phyloP scores from a whole-genome alignment of 2,329 filamentous ascomycete genomes.

The Epichloe uncinata region DNA sequence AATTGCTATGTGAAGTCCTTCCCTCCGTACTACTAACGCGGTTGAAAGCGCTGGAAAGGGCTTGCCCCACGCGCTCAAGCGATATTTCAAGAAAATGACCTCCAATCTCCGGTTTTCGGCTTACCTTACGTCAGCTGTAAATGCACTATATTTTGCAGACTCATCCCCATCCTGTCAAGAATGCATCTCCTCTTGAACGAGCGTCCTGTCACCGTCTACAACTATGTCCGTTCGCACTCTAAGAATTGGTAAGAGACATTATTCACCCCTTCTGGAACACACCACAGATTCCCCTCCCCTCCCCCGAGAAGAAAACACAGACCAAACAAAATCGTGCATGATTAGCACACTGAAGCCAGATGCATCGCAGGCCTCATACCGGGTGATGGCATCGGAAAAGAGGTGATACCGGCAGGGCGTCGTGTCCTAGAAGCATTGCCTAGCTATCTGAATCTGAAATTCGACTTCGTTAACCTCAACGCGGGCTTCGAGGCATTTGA shows the following conservation, averaged over 20 bases:
- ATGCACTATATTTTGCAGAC: background rate
- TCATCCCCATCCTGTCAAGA: background rate
- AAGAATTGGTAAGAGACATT: slow-evolving; percentile 22
- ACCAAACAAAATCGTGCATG: background rate
- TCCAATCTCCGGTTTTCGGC: slow-evolving; percentile 15
- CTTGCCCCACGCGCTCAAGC: background rate
- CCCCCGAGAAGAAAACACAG: background rate
- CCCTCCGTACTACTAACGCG: too few species aligned
- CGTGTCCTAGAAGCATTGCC: slow-evolving; percentile 87
- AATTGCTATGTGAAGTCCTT: too few species aligned
- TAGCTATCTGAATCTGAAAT: slow-evolving; percentile 78
- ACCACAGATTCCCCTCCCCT: background rate
- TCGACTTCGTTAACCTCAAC: slow-evolving; percentile 85
- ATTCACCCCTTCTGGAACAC: too few species aligned
- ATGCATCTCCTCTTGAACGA: background rate
- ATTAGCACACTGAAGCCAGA: background rate
- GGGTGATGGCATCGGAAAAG: slow-evolving; percentile 94
- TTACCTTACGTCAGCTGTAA: background rate
- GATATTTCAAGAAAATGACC: background rate
- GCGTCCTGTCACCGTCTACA: slow-evolving; percentile 4
- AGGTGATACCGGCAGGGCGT: slow-evolving; percentile 92
- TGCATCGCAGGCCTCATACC: slow-evolving; percentile 76
- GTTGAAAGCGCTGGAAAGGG: background rate
- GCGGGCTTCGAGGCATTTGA: slow-evolving; percentile 93
- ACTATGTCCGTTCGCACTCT: slow-evolving; percentile 29